Evolutionary conservation across 768 basidiomycete genomes (phyloP), one percentile per base, ranked within the genome.

Genomic region (Baorangia bicolor): DNA sequence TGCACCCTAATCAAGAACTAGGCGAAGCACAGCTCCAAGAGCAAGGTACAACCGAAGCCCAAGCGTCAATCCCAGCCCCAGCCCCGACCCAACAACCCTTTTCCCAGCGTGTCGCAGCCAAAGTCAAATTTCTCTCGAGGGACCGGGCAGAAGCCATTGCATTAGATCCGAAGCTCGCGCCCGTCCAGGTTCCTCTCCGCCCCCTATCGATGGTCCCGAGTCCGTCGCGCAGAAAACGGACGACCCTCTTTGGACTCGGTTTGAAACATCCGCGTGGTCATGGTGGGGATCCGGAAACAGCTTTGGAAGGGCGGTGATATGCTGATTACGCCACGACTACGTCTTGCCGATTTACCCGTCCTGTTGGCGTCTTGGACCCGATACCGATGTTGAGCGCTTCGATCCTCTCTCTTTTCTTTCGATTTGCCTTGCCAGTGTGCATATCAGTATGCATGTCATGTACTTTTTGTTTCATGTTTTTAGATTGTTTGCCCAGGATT

Each of bases 91-190:
- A 53, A 2, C 51, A 40, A 28, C 53, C 57, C 2, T 42, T 62
- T 44, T 44, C 58, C 8, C 51, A 58, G 28, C 61, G 58, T 2
- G 27, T 61, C 35, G 57, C 43, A 16, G 45, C 58, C 49, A 61
- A 60, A 30, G 60, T 58, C 56, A 64, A 56, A 34, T 34, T 52
- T 21, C 59, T 70, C 25, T 61, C 70, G n/a, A 47, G 34, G 31
- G 69, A 70, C 44, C 61, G 67, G 2, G 59, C 43, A 4, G 65
- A 67, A 43, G 64, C 66, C 20, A 70, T 70, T n/a, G 38, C 55
- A 4, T 51, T 58, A n/a, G 67, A 70, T 35, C 71, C 69, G 14
- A 70, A 73, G 55, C 69, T 70, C 33, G 67, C 69, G 3, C 69
- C 69, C 28, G 69, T 72, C 16, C 69, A 69, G 16, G 71, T 55